A percentile compares a stretch with the other conserved stretches of the same genome.
Evolutionary conservation across 1,284 basidiomycete genomes (phyloP).

Genomic region (Xerocomus amazonicus): DNA sequence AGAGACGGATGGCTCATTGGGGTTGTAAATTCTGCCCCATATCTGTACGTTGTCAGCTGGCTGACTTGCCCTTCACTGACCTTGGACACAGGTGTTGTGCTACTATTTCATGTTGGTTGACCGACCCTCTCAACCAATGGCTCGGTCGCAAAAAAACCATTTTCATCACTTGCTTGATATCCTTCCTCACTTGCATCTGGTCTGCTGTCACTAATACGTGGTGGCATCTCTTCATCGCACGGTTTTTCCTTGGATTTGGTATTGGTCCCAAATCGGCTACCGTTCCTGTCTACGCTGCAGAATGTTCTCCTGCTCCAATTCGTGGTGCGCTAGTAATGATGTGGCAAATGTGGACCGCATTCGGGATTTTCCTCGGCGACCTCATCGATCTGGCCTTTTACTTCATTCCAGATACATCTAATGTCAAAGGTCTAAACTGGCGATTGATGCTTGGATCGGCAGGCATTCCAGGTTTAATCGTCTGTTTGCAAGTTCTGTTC

Average conservation of each 20-base stretch:
- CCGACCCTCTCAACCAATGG: conserved; percentile 65
- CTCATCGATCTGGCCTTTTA: conserved; percentile 55
- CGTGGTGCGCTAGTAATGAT: conserved; percentile 80
- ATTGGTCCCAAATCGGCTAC: conserved; percentile 69
- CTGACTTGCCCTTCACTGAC: neutral
- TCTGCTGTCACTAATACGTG: conserved; percentile 67
- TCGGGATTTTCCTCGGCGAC: conserved; percentile 67
- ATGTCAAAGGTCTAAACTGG: conserved; percentile 59
- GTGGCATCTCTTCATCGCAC: conserved; percentile 67
- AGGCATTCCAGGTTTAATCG: conserved; percentile 57
- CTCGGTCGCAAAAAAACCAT: conserved; percentile 77
- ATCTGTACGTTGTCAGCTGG: conserved; percentile 40
- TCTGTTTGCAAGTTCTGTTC: conserved; percentile 53
- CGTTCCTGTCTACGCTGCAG: conserved; percentile 64
- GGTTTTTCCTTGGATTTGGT: conserved; percentile 66
- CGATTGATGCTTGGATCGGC: conserved; percentile 64
- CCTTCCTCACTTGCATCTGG: conserved; percentile 64
- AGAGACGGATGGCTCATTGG: conserved; percentile 69
- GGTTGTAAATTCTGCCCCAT: conserved; percentile 72
- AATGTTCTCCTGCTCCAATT: conserved; percentile 66
- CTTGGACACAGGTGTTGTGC: conserved; percentile 44
- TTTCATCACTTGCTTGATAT: conserved; percentile 63
- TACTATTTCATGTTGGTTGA: conserved; percentile 63
- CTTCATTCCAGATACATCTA: conserved; percentile 44
- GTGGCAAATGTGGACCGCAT: conserved; percentile 75